A percentile compares a stretch with the other conserved stretches of the same genome.
These are phyloP conservation scores for Dactylellina haptotyla DNA, from an alignment of 2,329 filamentous ascomycete species.

Conservation along the genomic window DNA sequence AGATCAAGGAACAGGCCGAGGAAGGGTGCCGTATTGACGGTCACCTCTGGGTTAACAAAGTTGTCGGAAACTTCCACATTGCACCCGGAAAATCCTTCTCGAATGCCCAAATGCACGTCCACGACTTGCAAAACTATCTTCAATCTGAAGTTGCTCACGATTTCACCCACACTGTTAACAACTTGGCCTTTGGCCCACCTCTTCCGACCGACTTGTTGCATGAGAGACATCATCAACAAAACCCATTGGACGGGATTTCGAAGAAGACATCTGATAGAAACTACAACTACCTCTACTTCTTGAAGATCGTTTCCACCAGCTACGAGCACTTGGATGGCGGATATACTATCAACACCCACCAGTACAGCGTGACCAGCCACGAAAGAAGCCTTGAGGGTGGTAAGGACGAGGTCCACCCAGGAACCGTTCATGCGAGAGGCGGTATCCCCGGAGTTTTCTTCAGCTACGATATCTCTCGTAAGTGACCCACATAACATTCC, in stretches of 20 bases:
- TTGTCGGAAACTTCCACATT: slow-evolving; percentile 98
- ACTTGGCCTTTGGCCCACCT: slow-evolving; percentile 90
- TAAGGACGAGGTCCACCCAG: slow-evolving; percentile 87
- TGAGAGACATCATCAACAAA: slow-evolving; percentile 71
- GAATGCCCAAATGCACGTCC: slow-evolving; percentile 95
- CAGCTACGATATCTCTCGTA: slow-evolving; percentile 72
- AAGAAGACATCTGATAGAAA: slow-evolving; percentile 83
- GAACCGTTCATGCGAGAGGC: slow-evolving; percentile 86
- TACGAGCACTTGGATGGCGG: slow-evolving; percentile 88
- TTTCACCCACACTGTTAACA: slow-evolving; percentile 88
- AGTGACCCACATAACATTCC: not conserved
- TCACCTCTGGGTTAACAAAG: slow-evolving; percentile 93
- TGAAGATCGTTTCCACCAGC: slow-evolving; percentile 96
- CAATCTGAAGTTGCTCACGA: slow-evolving; percentile 79
- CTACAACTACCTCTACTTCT: slow-evolving; percentile 98
- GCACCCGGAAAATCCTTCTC: slow-evolving; percentile 96
- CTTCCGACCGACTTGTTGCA: slow-evolving; percentile 68
- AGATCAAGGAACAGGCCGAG: slow-evolving; percentile 83
- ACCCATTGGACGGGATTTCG: slow-evolving; percentile 83
- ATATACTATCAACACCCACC: slow-evolving; percentile 89
- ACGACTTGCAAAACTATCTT: slow-evolving; percentile 96
- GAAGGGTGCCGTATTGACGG: slow-evolving; percentile 97
- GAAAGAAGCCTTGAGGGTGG: slow-evolving; percentile 87
- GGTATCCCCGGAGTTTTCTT: slow-evolving; percentile 99
- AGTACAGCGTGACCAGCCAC: slow-evolving; percentile 97